Evolutionary conservation across 140 eudicot species (phyloP), one percentile per base, ranked within the genome.

Genomic region (Anethum foeniculum): DNA sequence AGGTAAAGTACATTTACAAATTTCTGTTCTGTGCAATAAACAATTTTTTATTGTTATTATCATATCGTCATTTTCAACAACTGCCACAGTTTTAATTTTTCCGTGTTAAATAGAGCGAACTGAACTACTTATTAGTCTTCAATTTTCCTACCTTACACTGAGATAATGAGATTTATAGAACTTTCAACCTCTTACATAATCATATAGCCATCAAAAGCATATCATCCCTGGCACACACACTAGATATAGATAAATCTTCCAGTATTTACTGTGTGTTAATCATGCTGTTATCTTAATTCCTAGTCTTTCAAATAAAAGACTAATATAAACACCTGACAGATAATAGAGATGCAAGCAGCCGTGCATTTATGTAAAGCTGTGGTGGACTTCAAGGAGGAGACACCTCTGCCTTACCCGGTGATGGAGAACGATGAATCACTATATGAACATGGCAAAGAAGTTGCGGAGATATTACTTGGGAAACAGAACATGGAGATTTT

Each of bases 341-440:
- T 90, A 56, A 78, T 90, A 44, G 93, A 90, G 89, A 82, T 85
- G 72, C 97, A 94, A 87, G 96, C 90, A 16, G 81, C 83, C 2
- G 97, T 92, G 49, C 92, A 89, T 69, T 87, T 32, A 34, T 94
- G 97, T 82, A 65, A 39, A 43, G 96, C 91, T 0, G 84, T 76
- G 76, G 83, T 94, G 14, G 94, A 92, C 76, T 94, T 94, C 87
- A 86, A 77, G 96, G 94, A 86, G 78, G 92, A 87, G 73, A 85
- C 85, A 1, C 85, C 85, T 39, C 81, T 81, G 78, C 93, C 93
- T 36, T 86, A 86, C 73, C 98, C 96, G 0, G 86, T 88, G 68
- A 90, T 84, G 56, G 82, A 81, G 44, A 94, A 94, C 58, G 85
- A 92, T 72, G 83, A 88, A 71, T 76, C 72, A 21, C 68, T 94